A percentile compares a stretch with the other conserved stretches of the same genome.
Evolutionary conservation across 176 grass and related monocot genomes (phyloP).

Genomic region (Oryza meyeriana): DNA sequence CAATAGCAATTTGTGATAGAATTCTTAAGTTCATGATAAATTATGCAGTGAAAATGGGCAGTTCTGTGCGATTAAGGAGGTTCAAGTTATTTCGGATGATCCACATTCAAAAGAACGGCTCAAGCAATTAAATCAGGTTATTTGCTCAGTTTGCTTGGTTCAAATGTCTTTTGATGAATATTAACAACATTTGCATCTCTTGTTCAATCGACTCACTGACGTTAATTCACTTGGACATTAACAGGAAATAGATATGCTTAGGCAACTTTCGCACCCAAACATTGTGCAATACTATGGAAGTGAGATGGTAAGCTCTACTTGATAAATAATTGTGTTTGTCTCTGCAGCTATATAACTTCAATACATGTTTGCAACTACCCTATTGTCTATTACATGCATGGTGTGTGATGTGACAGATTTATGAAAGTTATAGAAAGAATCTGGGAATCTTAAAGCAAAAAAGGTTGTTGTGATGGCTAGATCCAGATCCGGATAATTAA

Average conservation of each 20-base stretch:
- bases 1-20: not conserved
- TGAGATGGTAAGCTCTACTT: constrained; percentile 65
- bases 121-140: constrained; percentile 92
- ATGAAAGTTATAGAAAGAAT: not conserved
- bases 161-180: not conserved
- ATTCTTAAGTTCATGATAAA: constrained; percentile 6
- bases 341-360: constrained; percentile 7
- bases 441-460: not conserved
- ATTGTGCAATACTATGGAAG: constrained; percentile 92
- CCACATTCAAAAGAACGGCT: constrained; percentile 91
- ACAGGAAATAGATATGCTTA: constrained; percentile 95
- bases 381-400: not conserved
- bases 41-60: constrained; percentile 78
- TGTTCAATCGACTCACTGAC: constrained; percentile 20
- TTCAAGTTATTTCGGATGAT: constrained; percentile 93
- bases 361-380: not conserved
- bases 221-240: constrained; percentile 21
- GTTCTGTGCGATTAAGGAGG: constrained; percentile 97
- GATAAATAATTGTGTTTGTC: constrained; percentile 11
- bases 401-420: not conserved
- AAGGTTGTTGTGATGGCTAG: not conserved
- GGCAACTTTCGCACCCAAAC: constrained; percentile 78
- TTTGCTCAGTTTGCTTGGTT: constrained; percentile 14
- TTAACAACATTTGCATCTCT: not conserved
- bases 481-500: not conserved